A percentile compares a stretch with the other conserved stretches of the same genome.
Conservation (phyloP, 148 eudicot species). For the Rhododendron simsii region DNA sequence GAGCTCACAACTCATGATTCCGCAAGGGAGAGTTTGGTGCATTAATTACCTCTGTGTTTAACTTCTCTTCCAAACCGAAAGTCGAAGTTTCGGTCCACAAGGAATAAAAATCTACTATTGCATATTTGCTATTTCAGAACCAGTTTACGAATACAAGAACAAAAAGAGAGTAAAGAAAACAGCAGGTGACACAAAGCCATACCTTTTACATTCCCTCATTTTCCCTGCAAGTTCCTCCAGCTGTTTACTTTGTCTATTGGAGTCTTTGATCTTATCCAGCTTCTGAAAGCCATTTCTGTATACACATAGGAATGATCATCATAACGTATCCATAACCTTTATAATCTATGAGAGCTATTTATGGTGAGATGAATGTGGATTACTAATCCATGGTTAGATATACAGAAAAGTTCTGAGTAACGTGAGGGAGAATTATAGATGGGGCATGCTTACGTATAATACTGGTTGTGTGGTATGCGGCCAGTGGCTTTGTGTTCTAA, state of each 20-base stretch:
- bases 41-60: neutral
- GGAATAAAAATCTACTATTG: neutral
- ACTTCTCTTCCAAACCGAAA: neutral
- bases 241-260: slow-evolving; percentile 91
- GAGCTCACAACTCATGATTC: neutral
- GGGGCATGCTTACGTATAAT: neutral
- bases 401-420: neutral
- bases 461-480: neutral
- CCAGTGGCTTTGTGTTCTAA: neutral
- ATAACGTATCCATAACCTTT: neutral
- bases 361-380: neutral
- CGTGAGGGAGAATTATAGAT: neutral
- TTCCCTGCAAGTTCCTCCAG: slow-evolving; percentile 94
- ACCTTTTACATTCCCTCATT: slow-evolving; percentile 99
- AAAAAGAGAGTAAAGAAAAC: slow-evolving; percentile 2
- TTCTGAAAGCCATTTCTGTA: slow-evolving; percentile 97
- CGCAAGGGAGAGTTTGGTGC: neutral
- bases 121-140: neutral
- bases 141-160: neutral
- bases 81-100: neutral
- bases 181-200: neutral
- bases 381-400: neutral
- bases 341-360: neutral
- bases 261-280: slow-evolving; percentile 89
- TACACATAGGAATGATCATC: neutral